Percentiles rank a stretch among this genome's conserved stretches.
Evolutionary conservation across 1,284 basidiomycete genomes (phyloP).

Genomic region (Ceratobasidium sp.): DNA sequence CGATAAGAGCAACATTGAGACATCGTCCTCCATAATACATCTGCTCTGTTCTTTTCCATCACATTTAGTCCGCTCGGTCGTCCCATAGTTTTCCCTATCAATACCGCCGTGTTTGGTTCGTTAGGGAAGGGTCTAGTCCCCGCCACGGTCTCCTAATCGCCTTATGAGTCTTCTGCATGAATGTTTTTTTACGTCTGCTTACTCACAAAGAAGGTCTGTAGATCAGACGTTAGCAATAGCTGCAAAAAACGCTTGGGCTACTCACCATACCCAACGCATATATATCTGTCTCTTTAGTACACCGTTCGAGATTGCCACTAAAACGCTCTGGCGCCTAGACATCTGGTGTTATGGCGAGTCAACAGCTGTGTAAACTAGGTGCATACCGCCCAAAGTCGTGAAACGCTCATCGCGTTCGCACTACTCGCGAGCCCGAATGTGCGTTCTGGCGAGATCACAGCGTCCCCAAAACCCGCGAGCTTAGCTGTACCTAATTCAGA

Average conservation of each 20-base stretch:
- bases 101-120: too few relatives aligned
- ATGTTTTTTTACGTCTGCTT: background rate
- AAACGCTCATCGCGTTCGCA: too few relatives aligned
- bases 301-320: background rate
- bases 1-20: background rate
- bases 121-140: too few relatives aligned
- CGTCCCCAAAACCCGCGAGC: background rate
- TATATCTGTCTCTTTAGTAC: background rate
- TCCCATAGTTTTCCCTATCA: background rate
- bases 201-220: too few relatives aligned
- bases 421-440: too few relatives aligned
- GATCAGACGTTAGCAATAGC: background rate
- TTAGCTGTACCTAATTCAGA: background rate
- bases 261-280: slow-evolving; percentile 26
- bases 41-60: background rate
- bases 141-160: too few relatives aligned
- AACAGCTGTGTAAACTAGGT: background rate
- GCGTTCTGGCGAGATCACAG: slow-evolving; percentile 1
- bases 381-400: background rate
- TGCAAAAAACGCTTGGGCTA: background rate
- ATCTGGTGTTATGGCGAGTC: background rate
- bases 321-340: background rate
- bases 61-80: background rate
- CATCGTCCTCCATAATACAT: background rate
- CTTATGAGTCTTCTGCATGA: too few relatives aligned